These are phyloP conservation scores for Shiraia sp. DNA, from an alignment of 2,329 filamentous ascomycete species.

Conservation along the genomic window DNA sequence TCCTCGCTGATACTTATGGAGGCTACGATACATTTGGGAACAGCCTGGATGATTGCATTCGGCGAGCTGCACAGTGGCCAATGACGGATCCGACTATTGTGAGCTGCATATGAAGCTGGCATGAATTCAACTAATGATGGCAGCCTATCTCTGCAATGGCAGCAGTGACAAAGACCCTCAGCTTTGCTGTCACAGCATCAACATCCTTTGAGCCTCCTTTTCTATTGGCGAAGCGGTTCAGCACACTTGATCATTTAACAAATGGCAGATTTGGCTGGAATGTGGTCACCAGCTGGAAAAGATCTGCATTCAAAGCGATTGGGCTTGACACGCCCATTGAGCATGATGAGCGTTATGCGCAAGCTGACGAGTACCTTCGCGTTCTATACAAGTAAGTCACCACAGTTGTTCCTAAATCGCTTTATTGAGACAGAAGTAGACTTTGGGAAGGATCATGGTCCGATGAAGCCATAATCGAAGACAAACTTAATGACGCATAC, in stretches of 20 bases:
- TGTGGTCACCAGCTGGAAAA: slow-evolving; percentile 67
- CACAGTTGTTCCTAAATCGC: not conserved
- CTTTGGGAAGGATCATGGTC: slow-evolving; percentile 60
- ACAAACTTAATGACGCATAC: slow-evolving; percentile 60
- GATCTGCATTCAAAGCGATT: slow-evolving; percentile 66
- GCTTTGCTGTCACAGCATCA: slow-evolving; percentile 65
- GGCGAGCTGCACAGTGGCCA: slow-evolving; percentile 66
- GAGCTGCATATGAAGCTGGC: slow-evolving; percentile 18
- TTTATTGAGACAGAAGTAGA: slow-evolving; percentile 27
- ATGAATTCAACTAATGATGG: slow-evolving; percentile 2
- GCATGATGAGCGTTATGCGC: slow-evolving; percentile 66
- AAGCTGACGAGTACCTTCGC: slow-evolving; percentile 68
- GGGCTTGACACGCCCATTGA: slow-evolving; percentile 61
- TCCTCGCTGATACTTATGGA: slow-evolving; percentile 68
- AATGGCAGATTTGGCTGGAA: slow-evolving; percentile 67
- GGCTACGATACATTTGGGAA: slow-evolving; percentile 66
- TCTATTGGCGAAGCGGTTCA: slow-evolving; percentile 64
- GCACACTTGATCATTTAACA: slow-evolving; percentile 65
- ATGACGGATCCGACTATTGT: slow-evolving; percentile 67
- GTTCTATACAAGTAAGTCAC: slow-evolving; percentile 63
- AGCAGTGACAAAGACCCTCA: slow-evolving; percentile 66
- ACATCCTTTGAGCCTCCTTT: slow-evolving; percentile 68
- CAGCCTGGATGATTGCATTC: slow-evolving; percentile 63
- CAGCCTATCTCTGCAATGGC: slow-evolving; percentile 63
- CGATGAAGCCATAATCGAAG: slow-evolving; percentile 59